Evolutionary conservation across 2,329 filamentous ascomycete species (phyloP), one percentile per base, ranked within the genome.

Genomic region (Beauveria sp.): DNA sequence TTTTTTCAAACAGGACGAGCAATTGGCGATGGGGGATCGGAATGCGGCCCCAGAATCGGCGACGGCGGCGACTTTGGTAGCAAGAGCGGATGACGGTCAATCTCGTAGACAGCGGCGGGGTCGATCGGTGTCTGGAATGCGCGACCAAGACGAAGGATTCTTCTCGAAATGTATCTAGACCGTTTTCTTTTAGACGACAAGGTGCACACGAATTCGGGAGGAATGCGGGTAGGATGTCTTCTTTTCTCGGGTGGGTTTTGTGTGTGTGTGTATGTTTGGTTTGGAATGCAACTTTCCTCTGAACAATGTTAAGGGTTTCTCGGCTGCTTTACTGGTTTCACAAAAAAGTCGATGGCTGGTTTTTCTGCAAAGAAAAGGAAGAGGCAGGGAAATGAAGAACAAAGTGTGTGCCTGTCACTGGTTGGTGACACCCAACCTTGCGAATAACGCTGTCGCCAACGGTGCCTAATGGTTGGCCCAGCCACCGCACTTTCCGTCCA

Each of bases 401-500:
- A 26, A 28, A 20, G 4, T 43, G 20, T 14, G 22, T n/a, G 9
- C n/a, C n/a, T n/a, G 16, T 43, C 42, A 38, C 34, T 38, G 5
- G 26, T 3, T 22, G 1, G 18, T 16, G 5, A 22, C 34, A 10
- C 28, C 59, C 50, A 61, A 61, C 59, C 59, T 54, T 54, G 59
- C 42, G 60, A 45, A 45, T 62, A 52, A 20, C 16, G 22, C 48
- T 12, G 20, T 24, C 26, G n/a, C 31, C 24, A 55, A 28, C 38
- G 60, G 52, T 62, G 60, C 60, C 60, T 50, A 49, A 54, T 38
- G 66, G 67, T 70, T 70, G 67, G 69, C 68, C 70, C 69, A 72
- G 69, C 70, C 70, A 70, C 70, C 62, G 58, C 62, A 59, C 65
- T 70, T 70, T 67, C 5, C 34, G 34, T 38, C 34, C 34, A 38